Evolutionary conservation across 2,329 filamentous ascomycete species (phyloP).

Genomic region (Ascochyta rabiei): DNA sequence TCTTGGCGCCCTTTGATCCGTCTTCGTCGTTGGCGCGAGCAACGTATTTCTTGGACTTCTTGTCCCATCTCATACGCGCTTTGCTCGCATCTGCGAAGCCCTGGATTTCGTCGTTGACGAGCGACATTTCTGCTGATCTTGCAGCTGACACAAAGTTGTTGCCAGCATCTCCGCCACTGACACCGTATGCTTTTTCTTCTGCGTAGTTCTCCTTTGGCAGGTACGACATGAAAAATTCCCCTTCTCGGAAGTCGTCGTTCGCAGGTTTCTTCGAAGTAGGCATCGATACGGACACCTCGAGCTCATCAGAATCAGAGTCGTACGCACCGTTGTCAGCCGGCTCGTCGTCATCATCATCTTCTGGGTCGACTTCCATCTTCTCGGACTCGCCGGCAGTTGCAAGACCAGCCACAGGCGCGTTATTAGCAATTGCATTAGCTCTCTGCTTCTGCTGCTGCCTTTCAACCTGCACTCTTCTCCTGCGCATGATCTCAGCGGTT

Average conservation of each 20-base stretch:
- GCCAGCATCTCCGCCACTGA: constrained; percentile 73
- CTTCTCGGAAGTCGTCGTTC: constrained; percentile 72
- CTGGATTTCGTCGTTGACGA: constrained; percentile 86
- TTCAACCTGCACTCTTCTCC: constrained; percentile 71
- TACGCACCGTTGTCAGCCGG: constrained; percentile 42
- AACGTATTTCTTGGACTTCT: constrained; percentile 95
- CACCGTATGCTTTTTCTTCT: constrained; percentile 91
- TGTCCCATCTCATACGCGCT: constrained; percentile 89
- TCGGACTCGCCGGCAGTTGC: constrained; percentile 17
- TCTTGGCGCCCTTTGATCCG: constrained; percentile 73
- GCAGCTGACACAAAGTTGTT: constrained; percentile 85
- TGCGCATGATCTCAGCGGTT: constrained; percentile 77
- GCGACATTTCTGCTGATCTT: constrained; percentile 87
- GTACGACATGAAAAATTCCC: constrained; percentile 96
- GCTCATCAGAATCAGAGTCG: constrained; percentile 58
- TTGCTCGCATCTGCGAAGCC: constrained; percentile 78
- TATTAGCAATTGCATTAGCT: constrained; percentile 43
- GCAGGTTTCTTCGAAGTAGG: constrained; percentile 39
- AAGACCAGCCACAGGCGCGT: constrained; percentile 12
- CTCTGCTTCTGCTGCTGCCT: constrained; percentile 57
- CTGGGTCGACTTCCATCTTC: constrained; percentile 35
- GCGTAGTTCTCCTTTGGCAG: constrained; percentile 81
- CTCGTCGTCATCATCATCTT: constrained; percentile 48
- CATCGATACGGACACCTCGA: constrained; percentile 59
- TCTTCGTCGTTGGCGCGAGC: constrained; percentile 91